Base-by-base conservation (phyloP, 768 basidiomycete species). In the Lyophyllum semitale region DNA sequence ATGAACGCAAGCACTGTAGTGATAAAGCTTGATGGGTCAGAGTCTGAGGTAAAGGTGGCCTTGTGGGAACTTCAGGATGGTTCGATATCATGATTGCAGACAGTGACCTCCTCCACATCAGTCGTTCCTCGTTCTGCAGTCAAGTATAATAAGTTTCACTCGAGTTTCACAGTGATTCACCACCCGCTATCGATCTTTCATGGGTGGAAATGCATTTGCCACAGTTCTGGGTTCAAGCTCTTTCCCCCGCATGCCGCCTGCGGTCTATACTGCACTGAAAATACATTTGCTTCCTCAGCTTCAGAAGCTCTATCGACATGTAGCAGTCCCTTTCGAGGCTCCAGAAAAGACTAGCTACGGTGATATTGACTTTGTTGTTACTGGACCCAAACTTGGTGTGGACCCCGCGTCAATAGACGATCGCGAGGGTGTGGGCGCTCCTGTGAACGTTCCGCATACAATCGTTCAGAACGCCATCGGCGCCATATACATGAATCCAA, bases 151-250 rank as follows among this genome's bases (percentile, higher is more conserved):
- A 30, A 37, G 37, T 38, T 38, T 38, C 37, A 38, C 37, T 6
- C 9, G 5, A 5, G 37, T 38, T 38, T 38, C 37, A 38, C n/a
- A n/a, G 7, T n/a, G 9, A 15, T 6, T 6, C 37, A 3, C 15
- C 18, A 8, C n/a, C 37, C 5, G 9, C n/a, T 18, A 30, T n/a
- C n/a, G 8, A 26, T 33, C 41, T 50, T 8, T 46, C 56, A 90
- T 90, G 89, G 89, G 88, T 9, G 89, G 89, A 15, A 85, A 78
- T 65, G 88, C 88, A 4, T 90, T 91, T 71, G 69, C 72, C 43
- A 69, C 77, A 33, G 53, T 62, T 15, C 68, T 85, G 2, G 68
- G 74, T 8, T 51, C 75, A 9, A 71, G 66, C 11, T 70, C 80
- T 0, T 83, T 89, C 59, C 88, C 87, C 38, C 81, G 89, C 4